A percentile compares a stretch with the other conserved stretches of the same genome.
Evolutionary conservation across 805 yeast species (phyloP).

Genomic region (Kluyveromyces dobzhanskii): DNA sequence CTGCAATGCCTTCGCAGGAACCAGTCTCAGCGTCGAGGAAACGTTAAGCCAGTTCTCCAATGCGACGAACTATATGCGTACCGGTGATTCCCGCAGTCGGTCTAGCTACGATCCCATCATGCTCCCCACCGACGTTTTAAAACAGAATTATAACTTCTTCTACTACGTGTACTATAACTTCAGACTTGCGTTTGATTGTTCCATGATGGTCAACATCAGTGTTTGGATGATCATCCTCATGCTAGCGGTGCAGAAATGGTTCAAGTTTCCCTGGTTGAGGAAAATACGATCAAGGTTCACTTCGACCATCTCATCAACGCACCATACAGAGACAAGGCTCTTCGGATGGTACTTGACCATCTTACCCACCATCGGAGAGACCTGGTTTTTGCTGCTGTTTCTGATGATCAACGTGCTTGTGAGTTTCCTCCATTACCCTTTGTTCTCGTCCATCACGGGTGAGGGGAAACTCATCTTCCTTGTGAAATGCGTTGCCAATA

Average conservation of each 20-base stretch:
- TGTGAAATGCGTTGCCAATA: conserved; percentile 32
- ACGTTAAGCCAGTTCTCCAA: conserved; percentile 1
- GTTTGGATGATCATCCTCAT: neutral
- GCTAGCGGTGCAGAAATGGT: conserved; percentile 1
- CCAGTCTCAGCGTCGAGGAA: neutral
- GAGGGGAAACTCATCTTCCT: conserved; percentile 6
- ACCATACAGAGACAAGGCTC: conserved; percentile 7
- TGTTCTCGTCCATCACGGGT: neutral
- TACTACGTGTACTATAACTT: conserved; percentile 7
- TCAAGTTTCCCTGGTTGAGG: conserved; percentile 3
- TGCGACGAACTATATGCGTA: conserved; percentile 4
- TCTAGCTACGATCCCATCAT: conserved; percentile 1
- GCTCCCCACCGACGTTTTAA: conserved; percentile 1
- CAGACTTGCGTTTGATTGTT: conserved; percentile 5
- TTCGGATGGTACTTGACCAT: conserved; percentile 5
- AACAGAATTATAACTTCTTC: conserved; percentile 2
- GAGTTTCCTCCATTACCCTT: conserved; percentile 5
- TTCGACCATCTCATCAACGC: conserved; percentile 5
- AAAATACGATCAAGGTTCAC: conserved; percentile 6
- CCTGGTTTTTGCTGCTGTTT: conserved; percentile 3
- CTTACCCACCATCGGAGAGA: conserved; percentile 9
- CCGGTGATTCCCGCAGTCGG: neutral
- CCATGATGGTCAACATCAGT: conserved; percentile 5
- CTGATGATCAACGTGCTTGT: conserved; percentile 4
- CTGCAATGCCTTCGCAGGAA: conserved; percentile 2